These are phyloP conservation scores for Calonectria multiphialidica DNA, from an alignment of 2,329 filamentous ascomycete species.

Conservation along the genomic window DNA sequence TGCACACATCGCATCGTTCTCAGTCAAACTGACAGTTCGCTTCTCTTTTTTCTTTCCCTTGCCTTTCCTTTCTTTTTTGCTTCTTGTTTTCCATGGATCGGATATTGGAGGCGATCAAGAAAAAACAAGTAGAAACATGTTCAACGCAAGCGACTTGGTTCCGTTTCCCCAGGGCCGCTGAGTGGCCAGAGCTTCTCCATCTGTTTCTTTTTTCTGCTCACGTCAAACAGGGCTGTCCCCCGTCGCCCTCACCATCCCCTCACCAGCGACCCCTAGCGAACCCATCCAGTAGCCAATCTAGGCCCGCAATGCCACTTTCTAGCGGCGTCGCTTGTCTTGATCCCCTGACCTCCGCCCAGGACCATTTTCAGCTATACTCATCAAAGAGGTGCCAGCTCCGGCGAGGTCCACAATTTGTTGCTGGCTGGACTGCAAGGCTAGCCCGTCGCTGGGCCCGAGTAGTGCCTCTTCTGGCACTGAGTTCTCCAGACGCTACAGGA, in stretches of 20 bases:
- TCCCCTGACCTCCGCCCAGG: neutral
- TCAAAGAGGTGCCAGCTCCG: conserved; percentile 1
- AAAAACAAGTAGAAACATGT: conserved; percentile 2
- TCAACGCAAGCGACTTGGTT: neutral
- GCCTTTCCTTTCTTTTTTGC: neutral
- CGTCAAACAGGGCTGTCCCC: conserved; percentile 6
- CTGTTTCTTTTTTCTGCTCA: conserved; percentile 5
- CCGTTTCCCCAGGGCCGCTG: neutral
- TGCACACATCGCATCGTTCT: neutral
- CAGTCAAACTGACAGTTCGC: neutral
- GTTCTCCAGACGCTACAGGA: neutral
- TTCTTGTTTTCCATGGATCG: neutral
- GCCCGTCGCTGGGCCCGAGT: neutral
- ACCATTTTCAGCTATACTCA: neutral
- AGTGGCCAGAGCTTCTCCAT: neutral
- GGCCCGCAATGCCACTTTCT: neutral
- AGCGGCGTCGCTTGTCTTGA: neutral
- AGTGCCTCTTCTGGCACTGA: neutral
- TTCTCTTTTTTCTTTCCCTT: neutral
- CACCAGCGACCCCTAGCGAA: neutral
- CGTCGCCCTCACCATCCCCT: conserved; percentile 9
- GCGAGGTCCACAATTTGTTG: neutral
- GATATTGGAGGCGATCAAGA: neutral
- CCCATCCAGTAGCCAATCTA: neutral
- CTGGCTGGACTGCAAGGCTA: neutral